phyloP scores from a whole-genome alignment of 169 alveolate species.

The Babesia ovis region DNA sequence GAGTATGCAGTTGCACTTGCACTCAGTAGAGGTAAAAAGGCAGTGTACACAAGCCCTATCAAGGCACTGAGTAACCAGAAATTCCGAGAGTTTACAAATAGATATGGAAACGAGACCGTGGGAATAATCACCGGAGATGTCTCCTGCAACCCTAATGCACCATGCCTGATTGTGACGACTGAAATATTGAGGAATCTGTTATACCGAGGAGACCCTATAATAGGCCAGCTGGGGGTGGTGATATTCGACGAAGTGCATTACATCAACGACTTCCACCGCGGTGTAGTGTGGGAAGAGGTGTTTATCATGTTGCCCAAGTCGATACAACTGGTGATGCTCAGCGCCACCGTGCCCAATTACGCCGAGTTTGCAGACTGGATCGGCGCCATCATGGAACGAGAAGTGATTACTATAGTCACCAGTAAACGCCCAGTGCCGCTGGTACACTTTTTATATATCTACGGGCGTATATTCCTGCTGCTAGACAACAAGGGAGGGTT shows the following conservation, averaged over 20 bases:
- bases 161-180: slow-evolving; percentile 97
- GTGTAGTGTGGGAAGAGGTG: slow-evolving; percentile 99
- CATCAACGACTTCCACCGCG: slow-evolving; percentile 94
- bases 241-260: slow-evolving; percentile 99
- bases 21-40: slow-evolving; percentile 87
- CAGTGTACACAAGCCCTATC: slow-evolving; percentile 97
- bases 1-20: slow-evolving; percentile 98
- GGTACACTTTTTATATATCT: slow-evolving; percentile 86
- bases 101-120: slow-evolving; percentile 81
- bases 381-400: slow-evolving; percentile 89
- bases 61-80: slow-evolving; percentile 98
- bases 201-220: slow-evolving; percentile 82
- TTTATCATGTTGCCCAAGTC: slow-evolving; percentile 91
- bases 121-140: slow-evolving; percentile 99
- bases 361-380: slow-evolving; percentile 98
- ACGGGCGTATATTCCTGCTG: slow-evolving; percentile 57
- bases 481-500: slow-evolving; percentile 53
- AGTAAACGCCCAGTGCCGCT: slow-evolving; percentile 95
- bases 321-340: slow-evolving; percentile 91
- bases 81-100: slow-evolving; percentile 88
- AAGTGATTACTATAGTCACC: slow-evolving; percentile 92
- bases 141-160: slow-evolving; percentile 91
- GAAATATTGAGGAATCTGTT: slow-evolving; percentile 94
- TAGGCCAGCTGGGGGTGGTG: slow-evolving; percentile 93
- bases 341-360: slow-evolving; percentile 98